A percentile compares a stretch with the other conserved stretches of the same genome.
These are phyloP conservation scores for Microbotryum intermedium DNA, from an alignment of 1,284 basidiomycete genomes.

Conservation along the genomic window DNA sequence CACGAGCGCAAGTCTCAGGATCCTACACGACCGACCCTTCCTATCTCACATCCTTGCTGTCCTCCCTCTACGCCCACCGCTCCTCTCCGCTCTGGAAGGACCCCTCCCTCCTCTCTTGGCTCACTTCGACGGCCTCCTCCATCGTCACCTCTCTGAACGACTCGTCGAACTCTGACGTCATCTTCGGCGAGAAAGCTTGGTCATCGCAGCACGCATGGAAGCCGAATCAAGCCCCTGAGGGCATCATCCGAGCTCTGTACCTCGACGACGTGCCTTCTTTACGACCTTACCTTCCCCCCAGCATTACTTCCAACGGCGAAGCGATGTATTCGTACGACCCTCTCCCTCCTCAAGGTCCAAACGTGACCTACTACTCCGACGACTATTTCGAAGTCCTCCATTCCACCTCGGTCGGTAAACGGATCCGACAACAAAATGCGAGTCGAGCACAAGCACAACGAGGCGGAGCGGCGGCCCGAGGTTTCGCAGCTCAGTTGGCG, in stretches of 20 bases:
- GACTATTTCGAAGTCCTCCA: slow-evolving; percentile 26
- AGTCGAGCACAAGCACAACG: background rate
- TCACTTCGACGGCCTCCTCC: slow-evolving; percentile 38
- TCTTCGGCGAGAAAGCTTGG: slow-evolving; percentile 21
- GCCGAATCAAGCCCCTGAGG: slow-evolving; percentile 20
- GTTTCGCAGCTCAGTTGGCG: slow-evolving; percentile 5
- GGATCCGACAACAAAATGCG: background rate
- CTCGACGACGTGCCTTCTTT: slow-evolving; percentile 27
- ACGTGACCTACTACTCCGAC: slow-evolving; percentile 29
- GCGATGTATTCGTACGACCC: slow-evolving; percentile 32
- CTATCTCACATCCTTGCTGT: slow-evolving; percentile 51
- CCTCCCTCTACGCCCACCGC: slow-evolving; percentile 73
- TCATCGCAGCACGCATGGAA: too few relatives aligned
- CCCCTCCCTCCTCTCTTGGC: slow-evolving; percentile 56
- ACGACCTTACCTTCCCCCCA: slow-evolving; percentile 29
- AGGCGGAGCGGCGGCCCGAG: background rate
- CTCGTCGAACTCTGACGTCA: slow-evolving; percentile 20
- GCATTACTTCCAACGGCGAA: slow-evolving; percentile 4
- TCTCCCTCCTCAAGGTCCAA: slow-evolving; percentile 17
- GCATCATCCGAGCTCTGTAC: slow-evolving; percentile 25
- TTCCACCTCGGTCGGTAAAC: background rate
- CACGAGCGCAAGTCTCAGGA: slow-evolving; percentile 22
- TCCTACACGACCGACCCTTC: slow-evolving; percentile 34
- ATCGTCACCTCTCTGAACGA: slow-evolving; percentile 16
- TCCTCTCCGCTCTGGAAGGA: slow-evolving; percentile 73